These are phyloP conservation scores for Bothriochloa decipiens DNA, from an alignment of 176 grass and related monocot genomes.

Conservation along the genomic window DNA sequence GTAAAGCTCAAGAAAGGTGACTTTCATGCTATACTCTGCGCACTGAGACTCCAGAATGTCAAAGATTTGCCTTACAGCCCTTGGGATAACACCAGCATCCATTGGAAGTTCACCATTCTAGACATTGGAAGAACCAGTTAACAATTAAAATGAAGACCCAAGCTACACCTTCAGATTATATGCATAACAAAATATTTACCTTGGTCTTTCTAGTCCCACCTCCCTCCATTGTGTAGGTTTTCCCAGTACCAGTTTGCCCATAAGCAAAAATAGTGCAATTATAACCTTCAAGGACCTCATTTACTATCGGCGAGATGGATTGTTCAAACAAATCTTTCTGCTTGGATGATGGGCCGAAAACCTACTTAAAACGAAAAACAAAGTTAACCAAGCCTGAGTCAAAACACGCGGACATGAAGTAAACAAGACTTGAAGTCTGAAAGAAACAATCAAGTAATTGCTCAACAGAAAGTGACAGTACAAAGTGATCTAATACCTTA, in stretches of 20 bases:
- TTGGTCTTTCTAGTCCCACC: constrained; percentile 91
- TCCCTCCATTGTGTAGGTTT: constrained; percentile 99
- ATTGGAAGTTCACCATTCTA: constrained; percentile 91
- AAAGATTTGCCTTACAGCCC: constrained; percentile 88
- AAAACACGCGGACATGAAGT: constrained; percentile 31
- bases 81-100: constrained; percentile 97
- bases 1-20: constrained; percentile 97
- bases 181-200: constrained; percentile 40
- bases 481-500: constrained; percentile 64
- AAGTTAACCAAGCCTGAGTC: constrained; percentile 26
- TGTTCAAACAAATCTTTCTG: constrained; percentile 97
- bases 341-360: constrained; percentile 86
- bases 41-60: constrained; percentile 88
- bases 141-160: constrained; percentile 5
- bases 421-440: constrained; percentile 24
- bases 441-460: not conserved
- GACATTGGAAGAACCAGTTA: constrained; percentile 42
- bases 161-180: constrained; percentile 8
- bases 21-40: constrained; percentile 99
- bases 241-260: constrained; percentile 95
- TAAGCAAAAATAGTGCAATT: constrained; percentile 99
- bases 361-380: constrained; percentile 53
- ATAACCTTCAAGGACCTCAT: constrained; percentile 99
- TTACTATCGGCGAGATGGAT: constrained; percentile 91
- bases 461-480: not conserved